phyloP scores from a whole-genome alignment of 2,329 filamentous ascomycete species.

The Alternaria angustiovoidea region DNA sequence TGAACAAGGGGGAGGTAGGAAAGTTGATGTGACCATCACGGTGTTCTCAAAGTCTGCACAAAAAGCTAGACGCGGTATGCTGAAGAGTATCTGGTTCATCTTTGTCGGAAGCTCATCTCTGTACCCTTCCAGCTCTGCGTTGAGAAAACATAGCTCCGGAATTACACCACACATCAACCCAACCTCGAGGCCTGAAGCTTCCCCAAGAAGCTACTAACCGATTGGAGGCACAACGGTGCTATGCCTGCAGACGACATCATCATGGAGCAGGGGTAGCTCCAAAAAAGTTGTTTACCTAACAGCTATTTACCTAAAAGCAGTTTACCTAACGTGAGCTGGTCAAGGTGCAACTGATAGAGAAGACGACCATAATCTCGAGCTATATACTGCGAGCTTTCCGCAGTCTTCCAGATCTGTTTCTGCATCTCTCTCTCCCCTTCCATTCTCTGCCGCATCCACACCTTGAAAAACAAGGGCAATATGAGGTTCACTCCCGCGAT shows the following conservation, averaged over 20 bases:
- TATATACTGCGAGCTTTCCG: conserved; percentile 33
- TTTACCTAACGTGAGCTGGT: conserved; percentile 48
- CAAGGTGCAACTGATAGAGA: conserved; percentile 39
- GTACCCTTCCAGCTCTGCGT: not conserved
- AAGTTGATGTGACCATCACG: conserved; percentile 22
- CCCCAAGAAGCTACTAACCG: conserved; percentile 24
- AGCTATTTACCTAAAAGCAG: conserved; percentile 45
- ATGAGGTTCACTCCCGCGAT: conserved; percentile 42
- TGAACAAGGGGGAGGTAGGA: not conserved
- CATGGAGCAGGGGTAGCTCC: conserved; percentile 38
- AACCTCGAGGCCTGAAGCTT: conserved; percentile 18
- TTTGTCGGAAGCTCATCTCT: not conserved
- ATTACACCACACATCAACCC: conserved; percentile 1
- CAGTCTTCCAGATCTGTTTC: conserved; percentile 5
- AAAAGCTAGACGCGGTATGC: not conserved
- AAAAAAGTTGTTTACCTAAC: conserved; percentile 44
- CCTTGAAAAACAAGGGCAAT: conserved; percentile 5
- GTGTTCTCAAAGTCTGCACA: conserved; percentile 6
- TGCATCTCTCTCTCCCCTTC: conserved; percentile 1
- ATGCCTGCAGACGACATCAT: conserved; percentile 33
- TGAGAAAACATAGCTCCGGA: not conserved
- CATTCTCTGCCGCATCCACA: not conserved
- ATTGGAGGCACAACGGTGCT: conserved; percentile 27
- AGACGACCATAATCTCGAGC: conserved; percentile 15
- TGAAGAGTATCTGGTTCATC: not conserved